phyloP scores from a whole-genome alignment of 192 early-diverging fungal genomes.

The Coemansia sp. region DNA sequence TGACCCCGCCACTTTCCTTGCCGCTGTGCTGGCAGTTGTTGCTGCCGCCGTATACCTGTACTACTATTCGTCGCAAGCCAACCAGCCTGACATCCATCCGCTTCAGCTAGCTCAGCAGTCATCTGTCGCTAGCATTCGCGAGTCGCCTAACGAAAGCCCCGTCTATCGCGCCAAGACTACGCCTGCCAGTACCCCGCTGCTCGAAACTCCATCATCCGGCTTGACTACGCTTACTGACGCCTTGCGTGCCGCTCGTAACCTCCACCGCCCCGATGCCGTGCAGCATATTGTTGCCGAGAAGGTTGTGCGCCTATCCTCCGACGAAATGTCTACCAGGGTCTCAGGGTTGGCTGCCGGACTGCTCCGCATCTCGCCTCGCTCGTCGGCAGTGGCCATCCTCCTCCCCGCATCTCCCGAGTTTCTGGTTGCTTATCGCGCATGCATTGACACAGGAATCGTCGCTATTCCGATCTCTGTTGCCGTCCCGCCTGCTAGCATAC shows the following conservation, averaged over 20 bases:
- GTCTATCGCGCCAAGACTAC: slow-evolving; percentile 49
- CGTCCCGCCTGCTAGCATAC: slow-evolving; percentile 12
- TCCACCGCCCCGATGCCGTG: slow-evolving; percentile 12
- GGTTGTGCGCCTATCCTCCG: slow-evolving; percentile 12
- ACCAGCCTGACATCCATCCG: slow-evolving; percentile 53
- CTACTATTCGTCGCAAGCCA: slow-evolving; percentile 52
- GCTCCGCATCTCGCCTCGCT: neutral
- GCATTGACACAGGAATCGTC: slow-evolving; percentile 38
- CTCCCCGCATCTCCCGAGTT: slow-evolving; percentile 29
- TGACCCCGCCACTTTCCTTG: slow-evolving; percentile 31
- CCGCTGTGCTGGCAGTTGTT: slow-evolving; percentile 22
- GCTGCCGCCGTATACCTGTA: slow-evolving; percentile 42
- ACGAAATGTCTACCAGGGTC: slow-evolving; percentile 10
- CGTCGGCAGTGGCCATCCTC: slow-evolving; percentile 16
- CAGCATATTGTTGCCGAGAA: slow-evolving; percentile 16
- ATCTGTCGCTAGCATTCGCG: slow-evolving; percentile 35
- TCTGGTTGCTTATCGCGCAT: slow-evolving; percentile 46
- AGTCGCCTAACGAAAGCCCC: slow-evolving; percentile 32
- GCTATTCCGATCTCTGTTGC: slow-evolving; percentile 32
- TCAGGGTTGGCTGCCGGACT: slow-evolving; percentile 27
- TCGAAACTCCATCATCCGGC: slow-evolving; percentile 11
- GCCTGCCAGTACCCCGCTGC: slow-evolving; percentile 34
- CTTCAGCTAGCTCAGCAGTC: slow-evolving; percentile 53
- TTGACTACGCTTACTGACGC: slow-evolving; percentile 27
- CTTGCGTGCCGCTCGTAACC: slow-evolving; percentile 24